phyloP scores from a whole-genome alignment of 2,329 filamentous ascomycete species.

The Aspergillus aculeatinus region DNA sequence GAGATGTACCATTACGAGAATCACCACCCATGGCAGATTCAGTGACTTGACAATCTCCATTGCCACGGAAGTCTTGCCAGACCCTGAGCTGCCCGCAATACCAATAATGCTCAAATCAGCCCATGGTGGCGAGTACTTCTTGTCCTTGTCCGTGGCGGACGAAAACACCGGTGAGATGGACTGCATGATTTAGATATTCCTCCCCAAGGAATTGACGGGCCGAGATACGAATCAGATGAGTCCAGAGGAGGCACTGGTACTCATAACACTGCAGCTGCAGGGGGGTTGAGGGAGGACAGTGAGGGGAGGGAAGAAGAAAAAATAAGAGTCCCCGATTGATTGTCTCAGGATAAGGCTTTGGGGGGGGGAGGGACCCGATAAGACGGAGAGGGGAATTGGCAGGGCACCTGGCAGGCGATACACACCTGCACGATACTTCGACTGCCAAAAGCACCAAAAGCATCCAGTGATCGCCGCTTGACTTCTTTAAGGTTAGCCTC shows the following conservation, averaged over 20 bases:
- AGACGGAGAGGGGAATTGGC: background rate
- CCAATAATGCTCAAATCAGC: slow-evolving; percentile 95
- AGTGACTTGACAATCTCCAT: slow-evolving; percentile 86
- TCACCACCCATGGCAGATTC: slow-evolving; percentile 96
- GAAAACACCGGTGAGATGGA: slow-evolving; percentile 40
- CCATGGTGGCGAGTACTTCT: slow-evolving; percentile 92
- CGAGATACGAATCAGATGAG: background rate
- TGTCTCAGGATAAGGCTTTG: background rate
- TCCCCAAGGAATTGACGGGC: slow-evolving; percentile 2
- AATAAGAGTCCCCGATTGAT: slow-evolving; percentile 1
- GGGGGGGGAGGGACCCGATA: background rate
- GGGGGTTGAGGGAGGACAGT: background rate
- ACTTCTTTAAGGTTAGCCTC: slow-evolving; percentile 28
- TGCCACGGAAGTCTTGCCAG: slow-evolving; percentile 90
- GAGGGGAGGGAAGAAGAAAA: background rate
- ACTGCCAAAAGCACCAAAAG: background rate
- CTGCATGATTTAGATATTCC: slow-evolving; percentile 30
- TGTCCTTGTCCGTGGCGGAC: slow-evolving; percentile 48
- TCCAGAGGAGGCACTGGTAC: background rate
- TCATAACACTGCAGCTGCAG: background rate
- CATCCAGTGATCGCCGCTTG: slow-evolving; percentile 16
- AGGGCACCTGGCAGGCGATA: background rate
- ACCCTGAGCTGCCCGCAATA: slow-evolving; percentile 91
- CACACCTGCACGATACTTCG: background rate
- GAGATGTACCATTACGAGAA: slow-evolving; percentile 81